Evolutionary conservation across 768 basidiomycete species (phyloP).

Genomic region (Leccinellum albellum): DNA sequence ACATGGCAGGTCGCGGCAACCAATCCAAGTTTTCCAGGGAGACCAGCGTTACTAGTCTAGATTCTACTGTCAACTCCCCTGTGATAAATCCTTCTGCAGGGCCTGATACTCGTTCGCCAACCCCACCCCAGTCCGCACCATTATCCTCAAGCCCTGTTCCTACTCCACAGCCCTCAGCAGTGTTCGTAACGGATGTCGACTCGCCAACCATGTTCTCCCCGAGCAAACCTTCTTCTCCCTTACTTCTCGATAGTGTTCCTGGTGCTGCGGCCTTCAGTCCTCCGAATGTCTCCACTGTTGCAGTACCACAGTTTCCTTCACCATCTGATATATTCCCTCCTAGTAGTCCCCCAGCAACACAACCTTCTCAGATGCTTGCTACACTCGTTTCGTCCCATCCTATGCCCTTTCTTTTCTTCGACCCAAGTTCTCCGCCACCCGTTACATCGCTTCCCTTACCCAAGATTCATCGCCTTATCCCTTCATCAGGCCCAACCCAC

Average conservation of each 20-base stretch:
- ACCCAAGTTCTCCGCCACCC: constrained; percentile 46
- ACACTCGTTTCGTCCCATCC: constrained; percentile 34
- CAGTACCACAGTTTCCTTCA: constrained; percentile 16
- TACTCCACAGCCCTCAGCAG: constrained; percentile 3
- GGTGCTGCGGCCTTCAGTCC: constrained; percentile 12
- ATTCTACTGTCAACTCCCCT: constrained; percentile 46
- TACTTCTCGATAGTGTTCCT: constrained; percentile 6
- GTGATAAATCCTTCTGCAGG: constrained; percentile 35
- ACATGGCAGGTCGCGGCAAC: constrained; percentile 33
- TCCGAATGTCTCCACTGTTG: constrained; percentile 12
- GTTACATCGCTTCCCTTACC: constrained; percentile 53
- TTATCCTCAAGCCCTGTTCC: constrained; percentile 13
- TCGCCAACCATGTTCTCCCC: constrained; percentile 2
- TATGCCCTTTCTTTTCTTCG: constrained; percentile 62
- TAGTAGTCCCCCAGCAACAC: constrained; percentile 12
- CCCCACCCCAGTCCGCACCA: constrained; percentile 23
- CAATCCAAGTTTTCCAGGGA: constrained; percentile 51
- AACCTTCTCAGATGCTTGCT: constrained; percentile 17
- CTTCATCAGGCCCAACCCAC: constrained; percentile 77
- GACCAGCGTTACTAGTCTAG: constrained; percentile 49
- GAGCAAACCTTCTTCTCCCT: constrained; percentile 9
- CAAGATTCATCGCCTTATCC: constrained; percentile 82
- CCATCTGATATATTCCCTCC: constrained; percentile 19
- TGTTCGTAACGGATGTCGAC: constrained; percentile 5
- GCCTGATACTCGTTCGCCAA: constrained; percentile 31